phyloP scores from a whole-genome alignment of 2,329 filamentous ascomycete species.

The Colletotrichum scovillei region DNA sequence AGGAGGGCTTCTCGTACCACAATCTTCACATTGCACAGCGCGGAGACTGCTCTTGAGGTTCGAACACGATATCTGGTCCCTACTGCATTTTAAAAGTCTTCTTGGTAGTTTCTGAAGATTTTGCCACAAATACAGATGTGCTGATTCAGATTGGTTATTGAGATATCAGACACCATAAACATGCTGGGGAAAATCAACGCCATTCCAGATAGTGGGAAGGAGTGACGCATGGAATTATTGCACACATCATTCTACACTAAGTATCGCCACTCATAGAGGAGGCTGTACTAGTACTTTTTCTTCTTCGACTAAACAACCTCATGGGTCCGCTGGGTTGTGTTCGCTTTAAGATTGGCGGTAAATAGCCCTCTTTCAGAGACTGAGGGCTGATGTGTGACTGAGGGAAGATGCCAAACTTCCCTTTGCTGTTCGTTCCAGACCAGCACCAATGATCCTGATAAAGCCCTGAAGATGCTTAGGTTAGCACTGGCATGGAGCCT shows the following conservation, averaged over 20 bases:
- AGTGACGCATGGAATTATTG: no score
- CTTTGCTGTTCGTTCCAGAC: slow-evolving; percentile 51
- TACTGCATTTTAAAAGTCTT: not conserved
- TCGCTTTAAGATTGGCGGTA: not conserved
- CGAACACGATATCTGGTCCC: not conserved
- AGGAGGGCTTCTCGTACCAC: not conserved
- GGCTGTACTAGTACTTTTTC: not conserved
- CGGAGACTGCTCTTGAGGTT: not conserved
- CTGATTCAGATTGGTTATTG: no score
- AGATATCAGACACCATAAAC: no score
- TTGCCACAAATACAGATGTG: not conserved
- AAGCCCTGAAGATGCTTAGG: slow-evolving; percentile 38
- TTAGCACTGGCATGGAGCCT: not conserved
- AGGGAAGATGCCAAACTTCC: slow-evolving; percentile 53
- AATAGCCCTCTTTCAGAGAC: slow-evolving; percentile 20
- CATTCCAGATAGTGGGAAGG: no score
- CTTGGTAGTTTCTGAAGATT: not conserved
- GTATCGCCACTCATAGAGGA: slow-evolving; percentile 18
- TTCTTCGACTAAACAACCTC: slow-evolving; percentile 16
- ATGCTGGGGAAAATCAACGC: no score
- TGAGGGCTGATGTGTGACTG: slow-evolving; percentile 49
- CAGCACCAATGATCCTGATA: slow-evolving; percentile 54
- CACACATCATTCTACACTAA: not conserved
- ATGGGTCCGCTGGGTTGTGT: slow-evolving; percentile 7
- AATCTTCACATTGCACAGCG: not conserved